Conservation (phyloP, 495 filamentous ascomycete species). For the Aspergillus baeticus region DNA sequence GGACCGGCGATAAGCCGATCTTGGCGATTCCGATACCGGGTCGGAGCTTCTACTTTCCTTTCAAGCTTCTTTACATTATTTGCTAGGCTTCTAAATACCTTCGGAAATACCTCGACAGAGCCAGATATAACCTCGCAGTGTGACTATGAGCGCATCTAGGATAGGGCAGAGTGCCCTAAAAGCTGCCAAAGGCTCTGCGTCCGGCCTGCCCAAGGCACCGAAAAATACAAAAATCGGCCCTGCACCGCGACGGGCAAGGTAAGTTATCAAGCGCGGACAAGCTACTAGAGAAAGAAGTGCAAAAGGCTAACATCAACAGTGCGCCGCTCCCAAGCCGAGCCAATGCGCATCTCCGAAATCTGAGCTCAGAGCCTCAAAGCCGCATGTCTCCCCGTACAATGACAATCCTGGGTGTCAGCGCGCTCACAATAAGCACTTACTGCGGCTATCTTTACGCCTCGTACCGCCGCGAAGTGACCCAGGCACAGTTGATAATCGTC, state of each 20-base stretch:
- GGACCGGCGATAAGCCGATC: not conserved
- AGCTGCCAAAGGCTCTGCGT: constrained; percentile 20
- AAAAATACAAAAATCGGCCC: constrained; percentile 4
- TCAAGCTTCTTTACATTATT: not conserved
- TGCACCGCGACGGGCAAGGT: not conserved
- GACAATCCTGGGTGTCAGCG: constrained; percentile 43
- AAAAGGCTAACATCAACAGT: constrained; percentile 6
- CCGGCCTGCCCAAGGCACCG: constrained; percentile 5
- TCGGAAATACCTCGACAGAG: not conserved
- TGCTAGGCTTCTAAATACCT: not conserved
- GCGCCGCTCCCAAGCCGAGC: constrained; percentile 20
- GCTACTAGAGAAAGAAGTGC: not conserved
- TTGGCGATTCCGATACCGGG: not conserved
- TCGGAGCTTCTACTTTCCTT: not conserved
- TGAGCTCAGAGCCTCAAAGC: constrained; percentile 13
- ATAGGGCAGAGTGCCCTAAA: constrained; percentile 20
- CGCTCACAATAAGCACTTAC: constrained; percentile 50
- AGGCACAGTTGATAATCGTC: constrained; percentile 35
- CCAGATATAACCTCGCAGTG: not conserved
- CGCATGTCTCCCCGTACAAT: constrained; percentile 35
- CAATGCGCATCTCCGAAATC: constrained; percentile 21
- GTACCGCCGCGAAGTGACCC: constrained; percentile 37
- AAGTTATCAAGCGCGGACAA: not conserved
- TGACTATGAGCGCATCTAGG: constrained; percentile 23
- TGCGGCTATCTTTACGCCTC: constrained; percentile 51